Percentiles rank a stretch among this genome's conserved stretches.
phyloP scores from a whole-genome alignment of 805 yeast genomes.

The Hagleromyces aurorensis region DNA sequence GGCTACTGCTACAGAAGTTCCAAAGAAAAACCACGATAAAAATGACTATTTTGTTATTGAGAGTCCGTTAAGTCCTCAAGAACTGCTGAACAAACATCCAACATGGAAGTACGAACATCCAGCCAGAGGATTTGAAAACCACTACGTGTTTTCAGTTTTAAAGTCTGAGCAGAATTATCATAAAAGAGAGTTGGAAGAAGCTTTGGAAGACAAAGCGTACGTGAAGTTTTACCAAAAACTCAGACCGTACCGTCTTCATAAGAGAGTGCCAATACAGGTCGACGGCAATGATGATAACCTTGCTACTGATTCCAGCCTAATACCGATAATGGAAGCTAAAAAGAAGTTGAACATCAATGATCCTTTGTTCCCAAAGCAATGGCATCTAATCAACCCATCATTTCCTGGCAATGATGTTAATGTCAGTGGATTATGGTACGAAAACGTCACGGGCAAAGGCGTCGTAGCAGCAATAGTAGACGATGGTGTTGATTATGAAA shows the following conservation, averaged over 20 bases:
- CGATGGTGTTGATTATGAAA: slow-evolving; percentile 85
- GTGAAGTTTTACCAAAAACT: slow-evolving; percentile 44
- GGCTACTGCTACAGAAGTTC: slow-evolving; percentile 20
- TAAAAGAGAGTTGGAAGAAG: slow-evolving; percentile 6
- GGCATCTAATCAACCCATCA: slow-evolving; percentile 80
- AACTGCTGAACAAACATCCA: slow-evolving; percentile 36
- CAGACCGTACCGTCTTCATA: slow-evolving; percentile 44
- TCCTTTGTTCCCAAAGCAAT: slow-evolving; percentile 76
- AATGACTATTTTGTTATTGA: slow-evolving; percentile 61
- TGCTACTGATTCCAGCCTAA: slow-evolving; percentile 54
- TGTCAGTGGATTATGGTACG: slow-evolving; percentile 77
- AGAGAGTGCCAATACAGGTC: slow-evolving; percentile 39
- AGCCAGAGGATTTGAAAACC: slow-evolving; percentile 51
- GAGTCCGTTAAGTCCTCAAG: slow-evolving; percentile 30
- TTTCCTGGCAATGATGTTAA: slow-evolving; percentile 81
- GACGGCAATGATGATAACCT: no score
- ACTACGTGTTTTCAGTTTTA: slow-evolving; percentile 52
- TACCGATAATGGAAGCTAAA: slow-evolving; percentile 39
- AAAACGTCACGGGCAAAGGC: slow-evolving; percentile 73
- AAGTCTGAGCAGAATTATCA: slow-evolving; percentile 5
- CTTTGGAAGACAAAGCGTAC: slow-evolving; percentile 5
- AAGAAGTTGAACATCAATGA: slow-evolving; percentile 59
- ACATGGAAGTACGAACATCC: slow-evolving; percentile 55
- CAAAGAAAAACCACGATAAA: slow-evolving; percentile 41
- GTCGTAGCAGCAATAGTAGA: slow-evolving; percentile 85